Conservation (phyloP, 352 stramenopile species). For the Blastocystis sp. region DNA sequence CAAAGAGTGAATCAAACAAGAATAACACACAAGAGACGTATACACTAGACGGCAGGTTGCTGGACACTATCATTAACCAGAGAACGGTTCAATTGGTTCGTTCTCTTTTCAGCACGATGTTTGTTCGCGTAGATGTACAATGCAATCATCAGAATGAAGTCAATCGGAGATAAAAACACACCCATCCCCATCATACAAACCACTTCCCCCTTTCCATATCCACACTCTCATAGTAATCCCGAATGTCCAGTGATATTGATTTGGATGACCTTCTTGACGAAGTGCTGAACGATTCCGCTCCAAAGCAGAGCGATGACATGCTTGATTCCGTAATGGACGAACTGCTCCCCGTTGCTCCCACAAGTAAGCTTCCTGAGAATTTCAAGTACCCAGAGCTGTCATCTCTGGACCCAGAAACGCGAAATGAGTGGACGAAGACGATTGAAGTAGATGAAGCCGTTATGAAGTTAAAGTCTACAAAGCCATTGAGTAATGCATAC, state of each 20-base stretch:
- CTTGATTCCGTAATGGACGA: background rate
- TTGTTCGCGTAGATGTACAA: too few relatives aligned
- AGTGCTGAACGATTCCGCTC: slow-evolving; percentile 12
- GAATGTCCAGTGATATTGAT: slow-evolving; percentile 41
- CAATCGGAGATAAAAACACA: too few relatives aligned
- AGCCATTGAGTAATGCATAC: slow-evolving; percentile 46
- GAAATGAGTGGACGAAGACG: slow-evolving; percentile 1
- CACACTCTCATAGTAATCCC: background rate
- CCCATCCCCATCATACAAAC: too few relatives aligned
- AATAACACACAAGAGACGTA: too few relatives aligned
- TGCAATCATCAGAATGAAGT: too few relatives aligned
- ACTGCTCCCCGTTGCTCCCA: background rate
- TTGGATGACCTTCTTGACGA: slow-evolving; percentile 43
- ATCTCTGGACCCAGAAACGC: background rate
- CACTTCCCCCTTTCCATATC: background rate
- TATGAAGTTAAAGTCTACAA: slow-evolving; percentile 4
- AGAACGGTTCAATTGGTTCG: too few relatives aligned
- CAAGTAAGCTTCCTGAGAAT: background rate
- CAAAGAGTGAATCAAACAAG: too few relatives aligned
- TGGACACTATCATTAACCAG: too few relatives aligned
- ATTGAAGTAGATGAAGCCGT: slow-evolving; percentile 20
- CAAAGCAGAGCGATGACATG: background rate
- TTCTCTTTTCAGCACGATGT: too few relatives aligned
- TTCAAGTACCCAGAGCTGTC: background rate
- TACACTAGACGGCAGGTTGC: too few relatives aligned